Base-by-base conservation (phyloP, 106 monocot genomes). In the Chionographis japonica region DNA sequence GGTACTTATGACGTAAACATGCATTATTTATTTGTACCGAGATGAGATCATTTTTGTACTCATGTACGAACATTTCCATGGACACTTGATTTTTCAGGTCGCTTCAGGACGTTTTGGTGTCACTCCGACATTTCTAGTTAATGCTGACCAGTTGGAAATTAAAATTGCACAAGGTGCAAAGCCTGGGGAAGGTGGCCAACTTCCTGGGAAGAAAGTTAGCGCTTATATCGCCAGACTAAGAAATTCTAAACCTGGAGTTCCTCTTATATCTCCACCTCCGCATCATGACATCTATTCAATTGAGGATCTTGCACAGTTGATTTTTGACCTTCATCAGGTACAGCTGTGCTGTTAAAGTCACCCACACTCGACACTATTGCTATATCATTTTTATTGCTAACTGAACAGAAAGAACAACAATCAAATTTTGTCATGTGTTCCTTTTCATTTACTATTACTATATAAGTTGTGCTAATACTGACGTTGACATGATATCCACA, bases 121-220 rank as follows among this genome's bases (percentile, higher is more conserved):
- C 40, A 97, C 97, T 49, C 97, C 97, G 41, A 97, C 92, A 41
- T 97, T 97, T 78, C 83, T 97, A 67, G 97, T 83, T 6, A 97
- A 97, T 87, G 97, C 92, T 70, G 83, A 83, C 56, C 97, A 97
- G 65, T 61, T 97, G 65, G 97, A 97, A 66, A 97, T 97, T 46
- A 97, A 97, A 85, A 97, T 97, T 81, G 97, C 97, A 58, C 97
- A 97, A 89, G 97, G 97, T 74, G 97, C 97, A 50, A 97, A 97
- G 71, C 97, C 97, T 66, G 97, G 97, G 17, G 92, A 97, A 83
- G 97, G 97, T 8, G 97, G 97, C 58, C 97, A 97, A 85, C 69
- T 97, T 40, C 97, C 97, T 53, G 97, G 97, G 51, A 97, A 97
- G 54, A 97, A 97, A 89, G 92, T 97, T 72, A 97, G 92, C 70